A percentile compares a stretch with the other conserved stretches of the same genome.
These are phyloP conservation scores for Candida adriatica DNA, from an alignment of 805 yeast species.

Conservation along the genomic window DNA sequence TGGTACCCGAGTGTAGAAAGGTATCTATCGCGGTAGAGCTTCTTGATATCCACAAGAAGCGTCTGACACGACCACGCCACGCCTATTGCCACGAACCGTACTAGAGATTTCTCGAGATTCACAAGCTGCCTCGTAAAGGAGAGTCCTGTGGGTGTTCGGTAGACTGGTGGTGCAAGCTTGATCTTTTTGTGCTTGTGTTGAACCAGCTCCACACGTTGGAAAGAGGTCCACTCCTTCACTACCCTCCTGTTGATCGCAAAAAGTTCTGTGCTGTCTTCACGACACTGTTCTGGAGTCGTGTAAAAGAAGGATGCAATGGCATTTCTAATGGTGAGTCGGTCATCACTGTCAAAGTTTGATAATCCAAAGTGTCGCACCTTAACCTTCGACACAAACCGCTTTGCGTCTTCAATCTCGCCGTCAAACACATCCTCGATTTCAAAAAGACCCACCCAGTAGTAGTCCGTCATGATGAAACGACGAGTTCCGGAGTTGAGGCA, in stretches of 20 bases:
- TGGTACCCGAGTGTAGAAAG: background rate
- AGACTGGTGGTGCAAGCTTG: slow-evolving; percentile 14
- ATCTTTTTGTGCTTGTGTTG: slow-evolving; percentile 2
- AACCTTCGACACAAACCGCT: slow-evolving; percentile 18
- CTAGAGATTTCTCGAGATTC: slow-evolving; percentile 12
- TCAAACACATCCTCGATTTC: slow-evolving; percentile 21
- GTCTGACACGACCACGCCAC: slow-evolving; percentile 24
- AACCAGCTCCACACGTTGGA: slow-evolving; percentile 4
- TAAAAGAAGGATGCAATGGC: slow-evolving; percentile 19
- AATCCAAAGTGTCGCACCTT: slow-evolving; percentile 20
- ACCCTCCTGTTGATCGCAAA: slow-evolving; percentile 12
- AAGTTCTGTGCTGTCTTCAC: slow-evolving; percentile 2
- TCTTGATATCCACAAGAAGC: slow-evolving; percentile 14
- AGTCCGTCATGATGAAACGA: slow-evolving; percentile 22
- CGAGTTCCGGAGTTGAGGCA: slow-evolving; percentile 22
- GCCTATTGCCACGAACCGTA: slow-evolving; percentile 19
- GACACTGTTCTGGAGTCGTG: slow-evolving; percentile 8
- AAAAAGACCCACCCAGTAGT: slow-evolving; percentile 23
- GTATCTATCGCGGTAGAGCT: slow-evolving; percentile 15
- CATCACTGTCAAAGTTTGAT: slow-evolving; percentile 16
- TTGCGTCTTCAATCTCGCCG: slow-evolving; percentile 21
- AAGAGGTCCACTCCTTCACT: slow-evolving; percentile 19
- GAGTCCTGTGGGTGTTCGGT: slow-evolving; percentile 14
- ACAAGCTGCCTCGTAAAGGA: slow-evolving; percentile 16
- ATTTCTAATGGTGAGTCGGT: slow-evolving; percentile 19